A percentile compares a stretch with the other conserved stretches of the same genome.
Conservation (phyloP, 257 asterid species). For the Ajuga chamaepitys region DNA sequence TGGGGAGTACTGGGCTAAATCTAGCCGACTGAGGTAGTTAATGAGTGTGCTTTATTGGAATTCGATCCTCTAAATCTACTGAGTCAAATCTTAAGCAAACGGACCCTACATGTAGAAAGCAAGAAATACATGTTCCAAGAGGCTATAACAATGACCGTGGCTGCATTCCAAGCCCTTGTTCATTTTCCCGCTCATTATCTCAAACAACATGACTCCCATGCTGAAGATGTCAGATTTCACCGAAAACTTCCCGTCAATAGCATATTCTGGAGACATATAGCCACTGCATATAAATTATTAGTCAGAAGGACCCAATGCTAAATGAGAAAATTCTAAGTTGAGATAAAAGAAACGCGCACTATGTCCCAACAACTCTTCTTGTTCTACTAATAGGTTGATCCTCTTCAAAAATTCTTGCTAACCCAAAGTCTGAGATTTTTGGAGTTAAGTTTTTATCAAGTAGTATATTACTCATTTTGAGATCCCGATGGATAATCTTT, state of each 20-base stretch:
- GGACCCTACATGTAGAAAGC: too few relatives aligned
- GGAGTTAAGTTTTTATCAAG: conserved; percentile 29
- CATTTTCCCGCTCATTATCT: conserved; percentile 39
- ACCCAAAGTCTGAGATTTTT: conserved; percentile 41
- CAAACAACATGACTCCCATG: conserved; percentile 38
- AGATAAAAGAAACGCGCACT: conserved; percentile 18
- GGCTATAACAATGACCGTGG: conserved; percentile 21
- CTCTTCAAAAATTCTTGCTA: conserved; percentile 29
- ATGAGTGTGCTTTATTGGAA: too few relatives aligned
- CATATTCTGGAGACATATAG: conserved; percentile 47
- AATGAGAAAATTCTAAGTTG: neutral
- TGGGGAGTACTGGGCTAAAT: too few relatives aligned
- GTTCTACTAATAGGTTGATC: conserved; percentile 22
- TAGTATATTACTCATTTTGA: conserved; percentile 39
- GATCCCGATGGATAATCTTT: too few relatives aligned
- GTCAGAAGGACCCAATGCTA: too few relatives aligned
- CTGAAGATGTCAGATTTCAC: conserved; percentile 39
- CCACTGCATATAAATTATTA: conserved; percentile 28
- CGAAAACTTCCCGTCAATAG: conserved; percentile 40
- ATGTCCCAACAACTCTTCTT: conserved; percentile 33
- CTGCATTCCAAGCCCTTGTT: conserved; percentile 23
- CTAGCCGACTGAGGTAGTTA: too few relatives aligned
- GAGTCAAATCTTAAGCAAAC: too few relatives aligned
- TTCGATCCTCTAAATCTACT: too few relatives aligned
- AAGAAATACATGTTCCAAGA: conserved; percentile 34